A percentile compares a stretch with the other conserved stretches of the same genome.
phyloP scores from a whole-genome alignment of 345 rosid genomes.

The Corymbia maculata region DNA sequence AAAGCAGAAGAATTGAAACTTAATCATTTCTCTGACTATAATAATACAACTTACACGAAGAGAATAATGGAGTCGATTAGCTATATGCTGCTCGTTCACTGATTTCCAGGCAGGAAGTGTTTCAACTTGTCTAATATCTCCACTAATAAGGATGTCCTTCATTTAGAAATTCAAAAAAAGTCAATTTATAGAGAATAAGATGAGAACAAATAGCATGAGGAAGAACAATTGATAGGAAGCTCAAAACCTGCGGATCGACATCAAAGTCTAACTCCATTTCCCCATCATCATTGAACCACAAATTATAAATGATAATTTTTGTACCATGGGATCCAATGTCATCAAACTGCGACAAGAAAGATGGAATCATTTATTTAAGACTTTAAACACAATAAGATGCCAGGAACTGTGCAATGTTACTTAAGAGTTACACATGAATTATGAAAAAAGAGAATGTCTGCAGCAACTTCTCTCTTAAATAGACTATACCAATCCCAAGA shows the following conservation, averaged over 20 bases:
- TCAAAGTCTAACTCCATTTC: slow-evolving; percentile 74
- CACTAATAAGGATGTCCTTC: slow-evolving; percentile 75
- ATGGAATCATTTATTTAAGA: not conserved
- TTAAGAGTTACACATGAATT: not conserved
- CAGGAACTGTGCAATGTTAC: not conserved
- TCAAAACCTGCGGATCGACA: slow-evolving; percentile 49
- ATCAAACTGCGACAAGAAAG: slow-evolving; percentile 54
- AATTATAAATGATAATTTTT: slow-evolving; percentile 74
- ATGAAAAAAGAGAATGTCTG: not conserved
- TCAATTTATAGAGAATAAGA: slow-evolving; percentile 2
- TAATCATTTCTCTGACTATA: not conserved
- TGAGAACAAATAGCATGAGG: not conserved
- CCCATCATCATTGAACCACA: slow-evolving; percentile 69
- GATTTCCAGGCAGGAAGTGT: slow-evolving; percentile 26
- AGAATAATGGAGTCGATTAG: slow-evolving; percentile 52
- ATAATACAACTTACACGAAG: slow-evolving; percentile 57
- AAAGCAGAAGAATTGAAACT: not conserved
- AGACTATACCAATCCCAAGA: not conserved
- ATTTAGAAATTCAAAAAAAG: slow-evolving; percentile 1
- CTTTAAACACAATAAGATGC: not conserved
- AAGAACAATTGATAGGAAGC: not conserved
- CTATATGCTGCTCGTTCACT: slow-evolving; percentile 62
- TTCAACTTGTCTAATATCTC: slow-evolving; percentile 35
- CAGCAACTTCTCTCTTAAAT: not conserved
- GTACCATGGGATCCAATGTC: slow-evolving; percentile 81